A percentile compares a stretch with the other conserved stretches of the same genome.
These are phyloP conservation scores for Aspergillus vadensis DNA, from an alignment of 2,329 filamentous ascomycete species.

Conservation along the genomic window DNA sequence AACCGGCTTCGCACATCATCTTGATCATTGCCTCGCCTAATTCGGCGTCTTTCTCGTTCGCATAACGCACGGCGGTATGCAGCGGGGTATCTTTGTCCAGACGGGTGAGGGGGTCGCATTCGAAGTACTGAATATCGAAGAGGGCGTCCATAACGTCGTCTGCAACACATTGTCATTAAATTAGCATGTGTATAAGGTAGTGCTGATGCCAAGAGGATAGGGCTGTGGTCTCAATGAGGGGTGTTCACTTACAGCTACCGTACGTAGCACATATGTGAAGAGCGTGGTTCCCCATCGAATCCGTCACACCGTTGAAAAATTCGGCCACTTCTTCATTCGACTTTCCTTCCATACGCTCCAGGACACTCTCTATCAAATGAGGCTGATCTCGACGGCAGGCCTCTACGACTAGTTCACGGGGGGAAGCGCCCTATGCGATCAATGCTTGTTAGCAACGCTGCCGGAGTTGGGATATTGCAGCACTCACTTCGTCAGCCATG, in stretches of 20 bases:
- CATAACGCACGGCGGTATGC: slow-evolving; percentile 48
- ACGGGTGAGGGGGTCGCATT: slow-evolving; percentile 51
- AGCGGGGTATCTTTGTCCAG: slow-evolving; percentile 51
- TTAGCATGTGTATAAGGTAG: background rate
- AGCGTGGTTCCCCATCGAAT: slow-evolving; percentile 83
- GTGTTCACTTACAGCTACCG: slow-evolving; percentile 73
- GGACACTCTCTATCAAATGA: slow-evolving; percentile 75
- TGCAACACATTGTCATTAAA: slow-evolving; percentile 18
- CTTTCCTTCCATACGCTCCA: slow-evolving; percentile 63
- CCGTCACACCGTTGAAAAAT: slow-evolving; percentile 82
- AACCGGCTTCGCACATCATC: slow-evolving; percentile 54
- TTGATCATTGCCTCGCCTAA: slow-evolving; percentile 49
- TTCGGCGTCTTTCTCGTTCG: slow-evolving; percentile 49
- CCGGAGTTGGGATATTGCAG: background rate
- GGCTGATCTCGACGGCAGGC: slow-evolving; percentile 92
- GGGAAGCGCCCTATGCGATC: slow-evolving; percentile 71
- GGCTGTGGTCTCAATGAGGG: background rate
- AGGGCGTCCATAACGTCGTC: slow-evolving; percentile 51
- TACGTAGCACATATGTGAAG: slow-evolving; percentile 85
- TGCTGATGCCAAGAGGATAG: background rate
- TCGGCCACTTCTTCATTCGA: slow-evolving; percentile 65
- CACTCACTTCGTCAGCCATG: slow-evolving; percentile 49
- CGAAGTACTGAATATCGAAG: slow-evolving; percentile 51
- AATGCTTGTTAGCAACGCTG: background rate
- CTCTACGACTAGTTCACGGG: slow-evolving; percentile 83